Conservation (phyloP, 2,329 filamentous ascomycete species). For the Helminthosporium solani region DNA sequence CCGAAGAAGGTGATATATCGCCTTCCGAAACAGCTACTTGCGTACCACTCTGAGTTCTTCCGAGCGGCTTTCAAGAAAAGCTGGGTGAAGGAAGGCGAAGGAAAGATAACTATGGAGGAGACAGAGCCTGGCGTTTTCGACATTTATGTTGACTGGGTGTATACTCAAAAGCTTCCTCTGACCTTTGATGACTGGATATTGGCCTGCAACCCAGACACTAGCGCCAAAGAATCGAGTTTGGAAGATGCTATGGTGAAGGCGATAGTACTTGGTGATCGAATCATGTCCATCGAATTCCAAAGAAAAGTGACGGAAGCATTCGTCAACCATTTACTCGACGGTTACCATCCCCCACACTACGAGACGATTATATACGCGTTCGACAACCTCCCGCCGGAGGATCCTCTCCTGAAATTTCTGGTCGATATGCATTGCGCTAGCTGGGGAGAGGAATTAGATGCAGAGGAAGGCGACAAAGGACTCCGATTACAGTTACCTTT, state of each 20-base stretch:
- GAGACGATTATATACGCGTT: background rate
- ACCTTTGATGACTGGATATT: background rate
- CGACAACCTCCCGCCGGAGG: background rate
- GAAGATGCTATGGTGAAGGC: background rate
- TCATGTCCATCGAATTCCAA: background rate
- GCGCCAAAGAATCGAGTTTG: conserved; percentile 11
- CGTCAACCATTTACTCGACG: background rate
- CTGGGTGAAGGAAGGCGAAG: conserved; percentile 12
- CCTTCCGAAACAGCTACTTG: conserved; percentile 14
- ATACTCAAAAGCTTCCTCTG: background rate
- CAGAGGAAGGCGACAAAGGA: background rate
- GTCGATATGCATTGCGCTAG: background rate
- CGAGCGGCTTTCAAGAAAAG: conserved; percentile 10
- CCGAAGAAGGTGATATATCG: conserved; percentile 6
- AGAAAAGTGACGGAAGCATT: background rate
- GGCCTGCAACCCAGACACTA: background rate
- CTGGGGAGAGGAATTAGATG: background rate
- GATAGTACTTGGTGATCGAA: background rate
- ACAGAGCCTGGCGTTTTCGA: conserved; percentile 4
- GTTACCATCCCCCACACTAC: too few relatives aligned
- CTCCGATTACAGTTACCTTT: too few relatives aligned
- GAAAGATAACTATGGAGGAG: conserved; percentile 4
- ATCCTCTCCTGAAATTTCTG: background rate
- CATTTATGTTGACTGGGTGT: conserved; percentile 6
- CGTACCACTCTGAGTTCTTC: conserved; percentile 15